Evolutionary conservation across 345 rosid species (phyloP), one percentile per base, ranked within the genome.

Genomic region (Populus pruinosa): DNA sequence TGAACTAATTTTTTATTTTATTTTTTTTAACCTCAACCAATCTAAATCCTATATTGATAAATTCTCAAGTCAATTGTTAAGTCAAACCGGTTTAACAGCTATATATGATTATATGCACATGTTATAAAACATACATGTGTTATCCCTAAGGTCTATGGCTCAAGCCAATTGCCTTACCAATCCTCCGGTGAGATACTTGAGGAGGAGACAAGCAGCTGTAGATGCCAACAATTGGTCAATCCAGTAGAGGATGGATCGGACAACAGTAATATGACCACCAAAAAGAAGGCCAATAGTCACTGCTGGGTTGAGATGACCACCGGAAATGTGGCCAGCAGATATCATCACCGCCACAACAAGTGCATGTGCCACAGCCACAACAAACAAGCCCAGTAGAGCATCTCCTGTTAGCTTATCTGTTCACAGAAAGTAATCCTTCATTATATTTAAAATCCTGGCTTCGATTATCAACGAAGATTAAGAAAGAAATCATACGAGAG

Each of bases 281-380:
- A 80, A 62, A 16, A 93, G 91, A 64, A 94, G 90, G 72, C 97
- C 95, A 3, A 94, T 73, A 10, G 98, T 90, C n/a, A 94, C 98
- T 0, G 98, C 92, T 0, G 99, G 99, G 80, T 93, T 95, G 25
- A 95, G 94, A 83, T 93, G 99, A 6, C 99, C 98, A 27, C 97
- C 99, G 23, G 97, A 95, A 74, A 91, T 90, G 79, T 87, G 99
- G 17, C 99, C 98, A 1, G 94, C 98, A 0, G 94, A 88, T 72
- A 93, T 89, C 98, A 90, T 93, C 55, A 90, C 99, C 0, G 86
- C 93, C 80, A 93, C 97, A 74, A 93, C 94, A 18, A 95, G 82
- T 18, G 96, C 91, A 78, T 92, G 96, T 55, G 99, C 91, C 87
- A 91, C 78, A 12, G 98, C 96, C 72, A 95, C 99, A 13, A 72